Percentiles rank a stretch among this genome's conserved stretches.
phyloP scores from a whole-genome alignment of 1,139 yeast genomes.

The Casaregolazyma lundiana region DNA sequence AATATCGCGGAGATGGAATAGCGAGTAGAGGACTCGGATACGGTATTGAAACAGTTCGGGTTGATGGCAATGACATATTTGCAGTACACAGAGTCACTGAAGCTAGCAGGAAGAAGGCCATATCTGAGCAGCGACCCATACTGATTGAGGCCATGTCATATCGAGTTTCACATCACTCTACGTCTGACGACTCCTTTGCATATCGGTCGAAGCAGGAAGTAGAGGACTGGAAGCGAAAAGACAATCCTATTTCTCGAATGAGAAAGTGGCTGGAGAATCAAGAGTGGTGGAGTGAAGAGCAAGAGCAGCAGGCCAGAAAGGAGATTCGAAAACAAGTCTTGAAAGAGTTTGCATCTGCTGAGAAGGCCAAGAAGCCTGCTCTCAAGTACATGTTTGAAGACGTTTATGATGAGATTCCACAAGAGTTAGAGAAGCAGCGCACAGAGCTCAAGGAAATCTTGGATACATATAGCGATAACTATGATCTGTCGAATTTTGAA shows the following conservation, averaged over 20 bases:
- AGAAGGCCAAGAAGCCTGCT: constrained; percentile 31
- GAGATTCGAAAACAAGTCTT: constrained; percentile 27
- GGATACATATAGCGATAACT: constrained; percentile 31
- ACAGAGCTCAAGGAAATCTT: constrained; percentile 30
- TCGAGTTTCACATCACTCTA: constrained; percentile 37
- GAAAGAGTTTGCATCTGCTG: constrained; percentile 31
- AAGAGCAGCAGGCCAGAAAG: constrained; percentile 27
- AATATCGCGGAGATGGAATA: constrained; percentile 37
- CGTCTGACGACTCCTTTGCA: constrained; percentile 37
- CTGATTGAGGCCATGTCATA: constrained; percentile 37
- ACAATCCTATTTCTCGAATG: constrained; percentile 34
- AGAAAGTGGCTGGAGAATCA: constrained; percentile 33
- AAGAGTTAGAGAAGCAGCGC: constrained; percentile 27
- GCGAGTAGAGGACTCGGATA: constrained; percentile 35
- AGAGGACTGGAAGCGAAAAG: constrained; percentile 36
- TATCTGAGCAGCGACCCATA: constrained; percentile 31
- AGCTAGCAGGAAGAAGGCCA: constrained; percentile 31
- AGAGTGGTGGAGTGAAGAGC: constrained; percentile 33
- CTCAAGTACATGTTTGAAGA: constrained; percentile 29
- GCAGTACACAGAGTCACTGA: constrained; percentile 34
- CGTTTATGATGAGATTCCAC: constrained; percentile 25
- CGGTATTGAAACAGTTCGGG: constrained; percentile 35
- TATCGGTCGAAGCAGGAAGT: constrained; percentile 34
- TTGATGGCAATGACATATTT: constrained; percentile 35
- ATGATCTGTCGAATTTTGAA: constrained; percentile 28